Base-by-base conservation (phyloP, 768 basidiomycete species). In the Pisolithus sp. region DNA sequence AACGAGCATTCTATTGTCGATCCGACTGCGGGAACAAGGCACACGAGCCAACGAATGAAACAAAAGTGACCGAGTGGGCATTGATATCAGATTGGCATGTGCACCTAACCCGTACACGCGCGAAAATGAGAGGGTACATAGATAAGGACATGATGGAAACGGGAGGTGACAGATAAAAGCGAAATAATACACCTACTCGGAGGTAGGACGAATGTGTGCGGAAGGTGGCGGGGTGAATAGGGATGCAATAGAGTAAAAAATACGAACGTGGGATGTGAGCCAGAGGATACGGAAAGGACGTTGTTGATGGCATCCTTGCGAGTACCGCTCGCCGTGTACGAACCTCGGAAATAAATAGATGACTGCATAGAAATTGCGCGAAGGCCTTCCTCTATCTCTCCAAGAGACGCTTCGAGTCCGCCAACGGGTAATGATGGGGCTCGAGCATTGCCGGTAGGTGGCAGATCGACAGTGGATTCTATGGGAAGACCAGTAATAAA, bases 381-480 rank as follows among this genome's bases (percentile, higher is more conserved):
- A 58, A 83, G 63, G 30, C 79, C 70, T 49, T 71, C 72, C 56
- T 79, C 71, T 2, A 73, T 71, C 50, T 77, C 74, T 34, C 74
- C 72, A 42, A 73, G 70, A 1, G 75, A 62, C 2, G 75, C 68
- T 34, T 82, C 76, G 40, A 88, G 74, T n/a, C 81, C 85, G 20
- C 81, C 84, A 52, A 86, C 76, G 48, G 87, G 71, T n/a, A 81
- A 82, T 61, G 73, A 74, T 57, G 87, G 66, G 15, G 83, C 83
- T 42, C 73, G 76, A 48, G 80, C 74, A 45, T 73, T 78, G 54
- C 71, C 76, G 12, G 71, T 62, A 21, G 64, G 55, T 3, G 76
- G 7, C 24, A 57, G 48, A 23, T 46, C 54, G 21, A 65, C 62
- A 1, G 66, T 49, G 5, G 54, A 53, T 54, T 78, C 73, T 12